Conservation (phyloP, 1,139 yeast genomes). For the Yamadazyma epiphylla region DNA sequence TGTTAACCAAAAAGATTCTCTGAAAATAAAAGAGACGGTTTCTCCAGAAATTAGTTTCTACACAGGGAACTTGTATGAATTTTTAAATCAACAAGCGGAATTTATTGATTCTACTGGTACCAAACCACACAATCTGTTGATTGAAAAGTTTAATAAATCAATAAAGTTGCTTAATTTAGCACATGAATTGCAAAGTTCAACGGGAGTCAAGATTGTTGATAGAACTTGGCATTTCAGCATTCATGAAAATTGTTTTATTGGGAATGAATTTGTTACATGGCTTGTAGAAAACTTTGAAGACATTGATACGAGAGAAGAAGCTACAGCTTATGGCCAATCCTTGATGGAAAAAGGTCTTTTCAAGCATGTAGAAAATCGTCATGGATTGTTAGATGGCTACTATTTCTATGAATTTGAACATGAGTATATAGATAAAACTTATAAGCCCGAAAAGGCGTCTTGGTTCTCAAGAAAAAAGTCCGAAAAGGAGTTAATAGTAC, state of each 20-base stretch:
- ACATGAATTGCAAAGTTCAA: slow-evolving; percentile 61
- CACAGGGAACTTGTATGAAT: slow-evolving; percentile 78
- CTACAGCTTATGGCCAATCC: slow-evolving; percentile 71
- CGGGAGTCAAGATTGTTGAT: slow-evolving; percentile 65
- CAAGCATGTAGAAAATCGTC: slow-evolving; percentile 77
- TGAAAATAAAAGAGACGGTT: slow-evolving; percentile 40
- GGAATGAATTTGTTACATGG: slow-evolving; percentile 86
- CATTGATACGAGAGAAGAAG: slow-evolving; percentile 77
- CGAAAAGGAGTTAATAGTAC: slow-evolving; percentile 10
- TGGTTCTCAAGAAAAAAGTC: slow-evolving; percentile 36
- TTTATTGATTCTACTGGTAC: slow-evolving; percentile 33
- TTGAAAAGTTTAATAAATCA: slow-evolving; percentile 37
- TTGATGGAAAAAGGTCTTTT: slow-evolving; percentile 72
- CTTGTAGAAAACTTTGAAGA: slow-evolving; percentile 73
- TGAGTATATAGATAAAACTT: slow-evolving; percentile 44
- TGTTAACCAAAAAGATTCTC: slow-evolving; percentile 31
- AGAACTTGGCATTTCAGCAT: slow-evolving; percentile 88
- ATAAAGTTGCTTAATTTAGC: slow-evolving; percentile 48
- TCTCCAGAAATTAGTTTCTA: slow-evolving; percentile 80
- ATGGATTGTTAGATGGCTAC: slow-evolving; percentile 86
- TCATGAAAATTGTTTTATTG: slow-evolving; percentile 77
- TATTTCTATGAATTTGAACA: slow-evolving; percentile 76
- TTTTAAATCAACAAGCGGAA: slow-evolving; percentile 40
- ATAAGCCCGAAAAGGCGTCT: slow-evolving; percentile 13
- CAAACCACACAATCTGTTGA: slow-evolving; percentile 25